phyloP scores from a whole-genome alignment of 2,329 filamentous ascomycete species.

The Colletotrichum filicis region DNA sequence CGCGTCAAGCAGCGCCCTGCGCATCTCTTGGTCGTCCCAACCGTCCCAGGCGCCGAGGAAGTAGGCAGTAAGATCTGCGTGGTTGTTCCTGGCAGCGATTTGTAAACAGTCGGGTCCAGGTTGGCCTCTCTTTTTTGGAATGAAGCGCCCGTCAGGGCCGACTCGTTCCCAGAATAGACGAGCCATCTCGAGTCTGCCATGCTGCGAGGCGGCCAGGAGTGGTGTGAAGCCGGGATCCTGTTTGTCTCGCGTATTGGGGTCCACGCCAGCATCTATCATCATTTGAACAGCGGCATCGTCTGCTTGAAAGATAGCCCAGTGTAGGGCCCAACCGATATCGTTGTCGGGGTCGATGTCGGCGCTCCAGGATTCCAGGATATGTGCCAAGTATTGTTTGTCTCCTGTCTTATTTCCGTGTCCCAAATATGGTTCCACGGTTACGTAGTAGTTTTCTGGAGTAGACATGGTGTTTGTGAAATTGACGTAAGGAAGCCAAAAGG shows the following conservation, averaged over 20 bases:
- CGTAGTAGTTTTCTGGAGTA: too few species aligned
- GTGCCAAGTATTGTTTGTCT: too few species aligned
- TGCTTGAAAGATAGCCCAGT: neutral
- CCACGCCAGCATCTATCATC: constrained; percentile 1
- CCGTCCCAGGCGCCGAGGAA: constrained; percentile 32
- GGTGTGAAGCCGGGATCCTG: neutral
- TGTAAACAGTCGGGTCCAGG: constrained; percentile 9
- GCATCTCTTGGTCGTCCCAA: constrained; percentile 27
- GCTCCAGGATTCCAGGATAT: too few species aligned
- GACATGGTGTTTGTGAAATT: too few species aligned
- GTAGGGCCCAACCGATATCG: neutral
- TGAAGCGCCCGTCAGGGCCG: neutral
- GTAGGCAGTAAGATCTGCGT: constrained; percentile 34
- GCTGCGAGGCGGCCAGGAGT: neutral
- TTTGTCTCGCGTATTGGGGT: neutral
- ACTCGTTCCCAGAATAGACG: neutral
- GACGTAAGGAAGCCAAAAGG: too few species aligned
- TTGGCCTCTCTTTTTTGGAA: neutral
- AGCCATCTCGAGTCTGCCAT: neutral
- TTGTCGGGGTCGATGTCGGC: too few species aligned
- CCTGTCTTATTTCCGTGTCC: too few species aligned
- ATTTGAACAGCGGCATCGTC: neutral
- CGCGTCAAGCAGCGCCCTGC: constrained; percentile 29
- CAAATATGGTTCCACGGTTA: too few species aligned
- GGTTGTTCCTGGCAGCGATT: constrained; percentile 30